Evolutionary conservation across 805 yeast species (phyloP), one percentile per base, ranked within the genome.

Genomic region (Candida krabiensis): DNA sequence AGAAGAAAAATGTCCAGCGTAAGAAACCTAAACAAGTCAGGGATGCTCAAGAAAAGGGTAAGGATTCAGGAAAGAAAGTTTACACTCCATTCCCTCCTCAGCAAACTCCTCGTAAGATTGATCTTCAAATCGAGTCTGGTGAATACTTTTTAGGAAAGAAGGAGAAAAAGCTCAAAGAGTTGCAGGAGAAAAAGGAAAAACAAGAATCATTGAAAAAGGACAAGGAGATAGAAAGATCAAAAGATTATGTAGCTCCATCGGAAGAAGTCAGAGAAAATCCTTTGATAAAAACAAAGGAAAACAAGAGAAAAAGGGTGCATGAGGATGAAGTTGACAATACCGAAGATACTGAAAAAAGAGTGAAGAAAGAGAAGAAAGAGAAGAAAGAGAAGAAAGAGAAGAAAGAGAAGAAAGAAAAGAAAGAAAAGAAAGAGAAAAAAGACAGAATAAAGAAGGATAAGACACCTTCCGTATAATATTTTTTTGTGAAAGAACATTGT

Each of bases 11-110:
- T 58, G 96, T 91, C 49, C 95, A 95, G 25, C 82, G 99, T 59
- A 86, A 86, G 83, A 83, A 83, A 73, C 86, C 93, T 44, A 79
- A 76, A 65, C 79, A 77, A 62, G 69, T 75, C 56, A 77, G 67
- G 53, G 76, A 70, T 52, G 81, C 63, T 34, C 59, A 57, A 49
- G 69, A 65, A 40, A 66, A 63, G 51, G 64, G 64, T 55, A 58
- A 56, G 35, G 61, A 57, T 30, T 72, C 73, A 67, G 67, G 64
- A 37, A 74, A 77, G 71, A 90, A 83, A 66, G 82, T 79, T 3
- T 91, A 91, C 77, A 93, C 99, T 23, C 98, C 99, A 60, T 93
- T 93, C 89, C 99, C 99, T 69, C 98, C 99, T 53, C 86, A 87
- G 36, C 99, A 87, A 67, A 78, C 80, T 50, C 99, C 98, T 58